phyloP scores from a whole-genome alignment of 768 basidiomycete species.

The Tricholoma terreum region DNA sequence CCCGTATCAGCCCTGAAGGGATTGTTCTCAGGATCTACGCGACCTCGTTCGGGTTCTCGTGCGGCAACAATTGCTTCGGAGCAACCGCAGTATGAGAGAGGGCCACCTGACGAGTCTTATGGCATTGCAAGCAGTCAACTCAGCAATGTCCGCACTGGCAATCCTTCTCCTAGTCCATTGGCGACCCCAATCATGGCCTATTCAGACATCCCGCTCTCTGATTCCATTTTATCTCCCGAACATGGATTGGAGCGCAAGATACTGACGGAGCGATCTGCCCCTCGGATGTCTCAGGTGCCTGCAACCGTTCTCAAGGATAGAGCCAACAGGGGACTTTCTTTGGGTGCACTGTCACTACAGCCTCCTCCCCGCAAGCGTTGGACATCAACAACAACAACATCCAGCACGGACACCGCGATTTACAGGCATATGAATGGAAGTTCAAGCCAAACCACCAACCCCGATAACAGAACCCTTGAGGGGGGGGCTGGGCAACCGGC shows the following conservation, averaged over 20 bases:
- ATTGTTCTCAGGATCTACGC: constrained; percentile 45
- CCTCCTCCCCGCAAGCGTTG: constrained; percentile 51
- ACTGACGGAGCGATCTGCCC: constrained; percentile 14
- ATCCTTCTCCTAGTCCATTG: constrained; percentile 41
- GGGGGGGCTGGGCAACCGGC: constrained; percentile 24
- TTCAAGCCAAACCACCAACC: constrained; percentile 11
- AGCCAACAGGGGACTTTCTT: constrained; percentile 30
- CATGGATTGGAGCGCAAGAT: constrained; percentile 36
- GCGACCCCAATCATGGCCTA: constrained; percentile 28
- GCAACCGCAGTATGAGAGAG: constrained; percentile 25
- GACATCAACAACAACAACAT: constrained; percentile 28
- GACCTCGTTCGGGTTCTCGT: constrained; percentile 57
- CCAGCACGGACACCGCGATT: constrained; percentile 12
- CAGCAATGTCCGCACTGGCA: constrained; percentile 39
- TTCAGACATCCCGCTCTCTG: constrained; percentile 31
- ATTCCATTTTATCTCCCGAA: constrained; percentile 24
- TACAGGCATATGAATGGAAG: constrained; percentile 17
- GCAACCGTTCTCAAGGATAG: constrained; percentile 20
- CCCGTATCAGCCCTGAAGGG: constrained; percentile 60
- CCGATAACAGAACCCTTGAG: constrained; percentile 11
- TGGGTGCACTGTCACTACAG: constrained; percentile 38
- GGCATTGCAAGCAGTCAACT: constrained; percentile 46
- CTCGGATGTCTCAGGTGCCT: constrained; percentile 32
- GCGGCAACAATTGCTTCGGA: constrained; percentile 40
- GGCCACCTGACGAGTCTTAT: constrained; percentile 50